Evolutionary conservation across 345 rosid species (phyloP), one percentile per base, ranked within the genome.

Genomic region (Gossypium sturtianum): DNA sequence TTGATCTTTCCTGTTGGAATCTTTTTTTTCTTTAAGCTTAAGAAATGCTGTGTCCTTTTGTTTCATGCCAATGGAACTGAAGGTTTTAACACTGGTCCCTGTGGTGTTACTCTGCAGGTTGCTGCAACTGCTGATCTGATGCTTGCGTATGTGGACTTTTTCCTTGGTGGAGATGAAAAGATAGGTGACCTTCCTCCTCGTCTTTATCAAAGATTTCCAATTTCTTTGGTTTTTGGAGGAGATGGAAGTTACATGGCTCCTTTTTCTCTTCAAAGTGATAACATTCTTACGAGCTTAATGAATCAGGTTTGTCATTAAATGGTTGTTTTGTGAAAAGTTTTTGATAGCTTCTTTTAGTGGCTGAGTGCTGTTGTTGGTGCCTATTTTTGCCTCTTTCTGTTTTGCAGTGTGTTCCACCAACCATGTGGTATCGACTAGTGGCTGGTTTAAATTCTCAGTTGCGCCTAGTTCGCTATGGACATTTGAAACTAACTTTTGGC

Each of bases 161-260:
- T 88, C 87, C 94, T 91, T 62, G 96, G 97, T 47, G 98, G 98
- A 41, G 98, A 94, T 79, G 98, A 94, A 80, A 94, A 90, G 83
- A 88, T 96, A 82, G 78, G 75, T 17, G 97, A 88, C 84, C 94
- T 91, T 80, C 98, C 98, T 80, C 91, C 94, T 77, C 84, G 77
- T 10, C 88, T 94, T 79, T 82, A 81, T 79, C 89, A 86, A 79
- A 91, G 98, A 78, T 84, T 89, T 75, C 97, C 97, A 19, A 82
- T 91, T 86, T 82, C 90, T 62, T 62, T 94, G 78, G 74, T 88
- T 66, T 94, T 94, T 75, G 97, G 98, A 67, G 97, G 98, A 4
- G 88, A 91, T 53, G 98, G 98, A 82, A 90, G 97, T 80, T 94
- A 91, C 86, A 88, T 91, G 97, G 84, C 97, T 72, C 91, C 91